Evolutionary conservation across 208 protist species (phyloP).

Genomic region (Crithidia brevicula): DNA sequence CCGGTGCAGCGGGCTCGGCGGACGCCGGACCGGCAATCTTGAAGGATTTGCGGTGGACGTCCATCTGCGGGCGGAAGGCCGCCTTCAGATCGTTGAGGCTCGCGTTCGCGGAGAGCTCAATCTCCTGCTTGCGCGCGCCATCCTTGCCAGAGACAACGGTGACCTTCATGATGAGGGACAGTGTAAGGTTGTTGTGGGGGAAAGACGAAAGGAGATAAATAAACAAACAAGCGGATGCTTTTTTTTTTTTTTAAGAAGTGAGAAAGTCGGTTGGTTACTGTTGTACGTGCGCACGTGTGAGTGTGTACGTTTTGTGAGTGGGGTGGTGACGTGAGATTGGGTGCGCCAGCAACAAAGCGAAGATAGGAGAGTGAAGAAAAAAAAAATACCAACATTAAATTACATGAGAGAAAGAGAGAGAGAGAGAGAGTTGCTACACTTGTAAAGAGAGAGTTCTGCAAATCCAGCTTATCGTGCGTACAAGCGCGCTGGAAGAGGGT

Average conservation of each 20-base stretch:
- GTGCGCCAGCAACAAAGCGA: not conserved
- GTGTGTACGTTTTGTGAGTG: no score
- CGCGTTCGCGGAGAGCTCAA: constrained; percentile 64
- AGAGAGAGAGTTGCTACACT: not conserved
- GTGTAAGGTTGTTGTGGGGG: not conserved
- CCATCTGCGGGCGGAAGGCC: constrained; percentile 59
- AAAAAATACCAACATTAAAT: not conserved
- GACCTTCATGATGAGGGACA: constrained; percentile 70
- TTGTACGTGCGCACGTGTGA: no score
- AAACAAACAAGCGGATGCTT: no score
- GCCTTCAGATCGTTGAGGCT: constrained; percentile 77
- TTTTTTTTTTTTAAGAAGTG: no score
- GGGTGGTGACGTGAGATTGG: no score
- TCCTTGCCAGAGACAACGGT: constrained; percentile 59
- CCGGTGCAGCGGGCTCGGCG: constrained; percentile 26
- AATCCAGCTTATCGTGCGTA: no score
- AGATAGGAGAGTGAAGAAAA: not conserved
- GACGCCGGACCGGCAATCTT: constrained; percentile 45
- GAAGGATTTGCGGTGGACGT: constrained; percentile 75
- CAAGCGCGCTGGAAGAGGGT: no score
- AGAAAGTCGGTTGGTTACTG: no score
- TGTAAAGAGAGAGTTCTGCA: no score
- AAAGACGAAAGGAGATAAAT: not conserved
- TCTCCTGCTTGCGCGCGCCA: constrained; percentile 41
- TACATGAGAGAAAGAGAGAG: constrained; percentile 9